Percentiles rank a stretch among this genome's conserved stretches.
Evolutionary conservation across 2,329 filamentous ascomycete genomes (phyloP).

Genomic region (Diaporthe amygdali): DNA sequence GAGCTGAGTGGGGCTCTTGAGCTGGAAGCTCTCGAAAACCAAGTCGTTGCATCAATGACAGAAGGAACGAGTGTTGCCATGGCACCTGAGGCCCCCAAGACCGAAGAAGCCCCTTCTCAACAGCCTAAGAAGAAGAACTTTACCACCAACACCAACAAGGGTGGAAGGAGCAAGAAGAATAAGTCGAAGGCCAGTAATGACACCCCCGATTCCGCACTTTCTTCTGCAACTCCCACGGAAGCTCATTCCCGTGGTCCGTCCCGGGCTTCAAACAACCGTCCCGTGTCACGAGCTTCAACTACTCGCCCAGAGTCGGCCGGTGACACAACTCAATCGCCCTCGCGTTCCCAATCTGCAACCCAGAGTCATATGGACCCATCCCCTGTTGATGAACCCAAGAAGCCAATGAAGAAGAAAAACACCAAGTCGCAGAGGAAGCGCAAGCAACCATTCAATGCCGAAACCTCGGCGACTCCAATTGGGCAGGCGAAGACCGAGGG

Average conservation of each 20-base stretch:
- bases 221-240: not conserved
- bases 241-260: not conserved
- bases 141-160: no score
- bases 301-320: not conserved
- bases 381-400: not conserved
- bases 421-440: slow-evolving; percentile 19
- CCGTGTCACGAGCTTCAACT: not conserved
- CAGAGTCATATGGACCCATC: not conserved
- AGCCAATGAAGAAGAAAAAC: slow-evolving; percentile 9
- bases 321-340: not conserved
- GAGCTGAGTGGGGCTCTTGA: not conserved
- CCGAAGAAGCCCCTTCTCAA: not conserved
- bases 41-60: not conserved
- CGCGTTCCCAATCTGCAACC: not conserved
- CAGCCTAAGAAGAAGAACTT: not conserved
- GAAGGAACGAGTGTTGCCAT: not conserved
- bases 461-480: not conserved
- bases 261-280: not conserved
- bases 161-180: not conserved
- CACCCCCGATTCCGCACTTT: not conserved
- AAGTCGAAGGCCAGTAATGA: slow-evolving; percentile 1
- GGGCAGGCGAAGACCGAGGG: slow-evolving; percentile 10
- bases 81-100: not conserved
- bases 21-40: not conserved
- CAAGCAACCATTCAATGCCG: not conserved